These are phyloP conservation scores for Xylariaceae sp. DNA, from an alignment of 2,329 filamentous ascomycete genomes.

Conservation along the genomic window DNA sequence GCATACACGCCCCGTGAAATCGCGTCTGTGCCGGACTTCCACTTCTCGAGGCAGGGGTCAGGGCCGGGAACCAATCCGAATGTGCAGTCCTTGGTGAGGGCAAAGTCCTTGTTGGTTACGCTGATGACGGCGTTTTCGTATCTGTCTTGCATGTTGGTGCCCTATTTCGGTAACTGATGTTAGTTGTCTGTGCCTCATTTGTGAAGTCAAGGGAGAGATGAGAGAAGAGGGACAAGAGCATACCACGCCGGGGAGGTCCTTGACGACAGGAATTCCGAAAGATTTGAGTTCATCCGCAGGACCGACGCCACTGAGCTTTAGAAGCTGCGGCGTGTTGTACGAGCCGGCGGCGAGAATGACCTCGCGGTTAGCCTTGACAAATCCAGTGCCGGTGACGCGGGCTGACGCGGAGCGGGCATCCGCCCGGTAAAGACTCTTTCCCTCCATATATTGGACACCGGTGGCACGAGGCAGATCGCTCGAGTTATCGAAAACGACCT, in stretches of 20 bases:
- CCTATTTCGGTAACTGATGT: slow-evolving; percentile 29
- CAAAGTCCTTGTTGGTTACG: slow-evolving; percentile 28
- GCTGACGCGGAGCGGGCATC: slow-evolving; percentile 32
- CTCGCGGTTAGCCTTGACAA: slow-evolving; percentile 35
- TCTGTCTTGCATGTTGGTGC: slow-evolving; percentile 13
- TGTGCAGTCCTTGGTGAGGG: slow-evolving; percentile 26
- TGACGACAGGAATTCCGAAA: slow-evolving; percentile 45
- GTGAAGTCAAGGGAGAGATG: slow-evolving; percentile 24
- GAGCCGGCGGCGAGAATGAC: slow-evolving; percentile 45
- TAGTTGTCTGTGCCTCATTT: not conserved
- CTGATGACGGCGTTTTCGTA: slow-evolving; percentile 10
- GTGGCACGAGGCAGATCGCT: slow-evolving; percentile 29
- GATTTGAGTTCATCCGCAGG: slow-evolving; percentile 33
- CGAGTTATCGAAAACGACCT: slow-evolving; percentile 33
- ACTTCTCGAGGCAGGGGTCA: slow-evolving; percentile 34
- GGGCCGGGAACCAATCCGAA: slow-evolving; percentile 22
- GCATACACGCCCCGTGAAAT: slow-evolving; percentile 23
- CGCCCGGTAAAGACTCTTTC: slow-evolving; percentile 37
- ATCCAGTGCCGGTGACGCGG: slow-evolving; percentile 19
- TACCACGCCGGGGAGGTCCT: slow-evolving; percentile 58
- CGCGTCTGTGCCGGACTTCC: slow-evolving; percentile 20
- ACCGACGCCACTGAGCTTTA: slow-evolving; percentile 43
- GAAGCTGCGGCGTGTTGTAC: slow-evolving; percentile 42
- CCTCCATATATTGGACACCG: slow-evolving; percentile 38
- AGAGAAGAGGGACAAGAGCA: slow-evolving; percentile 48